Evolutionary conservation across 2,329 filamentous ascomycete species (phyloP), one percentile per base, ranked within the genome.

Genomic region (Fusarium siculi): DNA sequence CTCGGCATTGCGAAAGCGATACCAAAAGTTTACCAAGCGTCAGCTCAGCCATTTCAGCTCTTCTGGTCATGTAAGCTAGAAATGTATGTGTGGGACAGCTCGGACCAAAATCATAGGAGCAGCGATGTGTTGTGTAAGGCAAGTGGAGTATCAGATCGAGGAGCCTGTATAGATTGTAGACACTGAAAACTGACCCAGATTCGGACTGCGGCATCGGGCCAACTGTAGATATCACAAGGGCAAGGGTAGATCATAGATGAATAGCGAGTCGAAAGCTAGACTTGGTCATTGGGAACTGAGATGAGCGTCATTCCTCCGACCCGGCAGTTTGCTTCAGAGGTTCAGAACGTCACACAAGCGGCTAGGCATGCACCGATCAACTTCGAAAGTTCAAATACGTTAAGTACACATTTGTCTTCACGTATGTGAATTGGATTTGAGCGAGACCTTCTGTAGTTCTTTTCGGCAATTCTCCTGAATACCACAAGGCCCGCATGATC

Each of bases 151-250:
- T n/a, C 10, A 30, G 25, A 30, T 28, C n/a, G 30, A 25, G 12
- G 9, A 15, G 4, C n/a, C 25, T 18, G 19, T 14, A 28, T 14
- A n/a, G 10, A n/a, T 18, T 18, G 7, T 14, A 15, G 23, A 18
- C 9, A 10, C 6, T 15, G 6, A 25, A 19, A 21, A 15, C 12
- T 25, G 1, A 8, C 4, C 3, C 1, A 21, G 9, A 23, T 19
- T 2, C 12, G 12, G 18, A 15, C 21, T 23, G 7, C 6, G 16
- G 9, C 2, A 52, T 52, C 12, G 1, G 1, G 9, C 4, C 6
- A 36, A 9, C 19, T 8, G 0, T 8, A n/a, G 1, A 7, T 18
- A 18, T 5, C 5, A 14, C 7, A 12, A 28, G 1, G 4, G 1
- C 3, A n/a, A 28, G 15, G 4, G 14, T 5, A 6, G 10, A 9